Conservation (phyloP, 2,329 filamentous ascomycete genomes). For the Aspergillus candidus region DNA sequence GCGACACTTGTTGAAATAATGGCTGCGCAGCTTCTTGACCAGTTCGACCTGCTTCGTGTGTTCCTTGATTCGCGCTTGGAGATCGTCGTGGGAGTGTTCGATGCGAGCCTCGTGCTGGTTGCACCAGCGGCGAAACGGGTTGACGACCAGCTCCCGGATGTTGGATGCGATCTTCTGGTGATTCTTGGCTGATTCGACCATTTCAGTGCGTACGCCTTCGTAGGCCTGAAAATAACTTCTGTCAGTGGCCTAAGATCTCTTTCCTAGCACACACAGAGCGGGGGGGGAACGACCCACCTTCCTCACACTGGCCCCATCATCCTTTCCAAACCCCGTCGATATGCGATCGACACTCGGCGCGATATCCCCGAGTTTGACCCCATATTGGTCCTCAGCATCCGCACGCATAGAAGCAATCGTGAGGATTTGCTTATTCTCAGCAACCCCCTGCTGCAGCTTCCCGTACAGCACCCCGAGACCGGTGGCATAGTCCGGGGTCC, state of each 20-base stretch:
- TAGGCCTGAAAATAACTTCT: slow-evolving; percentile 60
- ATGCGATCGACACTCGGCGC: slow-evolving; percentile 75
- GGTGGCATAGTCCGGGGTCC: slow-evolving; percentile 95
- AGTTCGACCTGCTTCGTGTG: slow-evolving; percentile 86
- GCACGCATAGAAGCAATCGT: slow-evolving; percentile 89
- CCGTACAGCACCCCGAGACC: slow-evolving; percentile 90
- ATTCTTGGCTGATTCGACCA: slow-evolving; percentile 81
- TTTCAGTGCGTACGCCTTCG: slow-evolving; percentile 85
- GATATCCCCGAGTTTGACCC: slow-evolving; percentile 73
- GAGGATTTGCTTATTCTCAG: slow-evolving; percentile 91
- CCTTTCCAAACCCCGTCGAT: slow-evolving; percentile 71
- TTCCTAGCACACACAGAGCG: background rate
- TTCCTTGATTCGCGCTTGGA: slow-evolving; percentile 83
- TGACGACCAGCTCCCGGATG: slow-evolving; percentile 91
- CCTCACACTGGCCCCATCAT: slow-evolving; percentile 91
- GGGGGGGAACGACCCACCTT: slow-evolving; percentile 57
- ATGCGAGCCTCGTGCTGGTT: slow-evolving; percentile 88
- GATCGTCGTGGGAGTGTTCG: slow-evolving; percentile 89
- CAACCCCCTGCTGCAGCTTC: slow-evolving; percentile 92
- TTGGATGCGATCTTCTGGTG: slow-evolving; percentile 95
- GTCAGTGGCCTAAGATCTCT: background rate
- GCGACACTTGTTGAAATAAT: slow-evolving; percentile 98
- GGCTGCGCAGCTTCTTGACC: slow-evolving; percentile 87
- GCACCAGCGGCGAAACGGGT: slow-evolving; percentile 92
- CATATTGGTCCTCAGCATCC: slow-evolving; percentile 89